Evolutionary conservation across 2,329 filamentous ascomycete genomes (phyloP).

Genomic region (Pseudopyricularia cyperi): DNA sequence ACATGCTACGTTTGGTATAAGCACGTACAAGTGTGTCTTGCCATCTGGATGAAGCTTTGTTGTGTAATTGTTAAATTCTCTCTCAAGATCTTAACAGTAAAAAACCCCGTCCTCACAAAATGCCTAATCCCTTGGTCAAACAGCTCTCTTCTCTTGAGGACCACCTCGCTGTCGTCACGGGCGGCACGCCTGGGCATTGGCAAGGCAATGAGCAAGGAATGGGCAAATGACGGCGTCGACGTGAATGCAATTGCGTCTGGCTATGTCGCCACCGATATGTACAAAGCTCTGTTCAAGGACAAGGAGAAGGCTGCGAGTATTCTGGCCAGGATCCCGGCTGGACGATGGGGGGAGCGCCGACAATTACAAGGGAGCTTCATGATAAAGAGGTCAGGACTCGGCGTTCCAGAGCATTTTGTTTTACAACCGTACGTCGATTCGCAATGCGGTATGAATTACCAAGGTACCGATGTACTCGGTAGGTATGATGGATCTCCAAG

Average conservation of each 20-base stretch:
- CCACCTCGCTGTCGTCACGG: slow-evolving; percentile 4
- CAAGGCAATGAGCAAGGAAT: slow-evolving; percentile 56
- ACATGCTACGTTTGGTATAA: too few species aligned
- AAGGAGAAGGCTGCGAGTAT: slow-evolving; percentile 44
- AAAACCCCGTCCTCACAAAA: neutral
- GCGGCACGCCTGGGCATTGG: slow-evolving; percentile 5
- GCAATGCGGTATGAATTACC: too few species aligned
- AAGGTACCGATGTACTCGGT: too few species aligned
- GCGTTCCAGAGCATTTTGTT: too few species aligned
- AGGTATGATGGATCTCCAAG: too few species aligned
- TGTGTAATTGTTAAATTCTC: too few species aligned
- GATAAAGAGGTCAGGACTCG: slow-evolving; percentile 55
- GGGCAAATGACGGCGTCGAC: slow-evolving; percentile 48
- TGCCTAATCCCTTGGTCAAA: neutral
- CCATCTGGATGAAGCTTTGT: too few species aligned
- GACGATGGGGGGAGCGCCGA: slow-evolving; percentile 51
- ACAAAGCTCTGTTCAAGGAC: slow-evolving; percentile 49
- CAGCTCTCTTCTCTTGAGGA: slow-evolving; percentile 3
- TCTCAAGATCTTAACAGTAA: too few species aligned
- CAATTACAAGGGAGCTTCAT: slow-evolving; percentile 74
- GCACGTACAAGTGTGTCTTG: too few species aligned
- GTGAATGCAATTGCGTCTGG: slow-evolving; percentile 61
- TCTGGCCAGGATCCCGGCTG: slow-evolving; percentile 50
- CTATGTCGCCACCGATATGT: slow-evolving; percentile 62
- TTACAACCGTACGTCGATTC: too few species aligned